Percentiles rank a stretch among this genome's conserved stretches.
Conservation (phyloP, 208 protist species). For the Trypanosomatidae sp. region DNA sequence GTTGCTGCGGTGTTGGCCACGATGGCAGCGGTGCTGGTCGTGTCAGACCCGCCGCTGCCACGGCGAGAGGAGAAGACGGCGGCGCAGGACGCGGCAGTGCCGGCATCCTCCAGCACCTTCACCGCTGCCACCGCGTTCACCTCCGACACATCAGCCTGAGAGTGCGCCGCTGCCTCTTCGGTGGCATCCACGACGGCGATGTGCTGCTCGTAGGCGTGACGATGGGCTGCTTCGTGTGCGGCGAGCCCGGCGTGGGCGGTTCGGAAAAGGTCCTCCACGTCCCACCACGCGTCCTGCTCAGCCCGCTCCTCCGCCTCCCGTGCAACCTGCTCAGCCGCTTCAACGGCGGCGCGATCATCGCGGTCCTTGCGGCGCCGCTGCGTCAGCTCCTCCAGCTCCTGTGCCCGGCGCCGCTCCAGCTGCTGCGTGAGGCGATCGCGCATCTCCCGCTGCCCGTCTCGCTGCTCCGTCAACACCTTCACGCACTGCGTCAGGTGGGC, state of each 20-base stretch:
- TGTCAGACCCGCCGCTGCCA: not conserved
- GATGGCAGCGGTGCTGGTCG: not conserved
- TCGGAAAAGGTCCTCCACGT: slow-evolving; percentile 32
- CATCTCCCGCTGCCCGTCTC: slow-evolving; percentile 65
- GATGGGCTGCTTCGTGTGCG: slow-evolving; percentile 25
- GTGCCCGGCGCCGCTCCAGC: slow-evolving; percentile 55
- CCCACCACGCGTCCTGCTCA: slow-evolving; percentile 41
- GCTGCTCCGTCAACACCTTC: slow-evolving; percentile 60
- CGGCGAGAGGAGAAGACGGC: no score
- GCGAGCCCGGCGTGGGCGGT: slow-evolving; percentile 17
- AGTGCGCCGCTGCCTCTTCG: slow-evolving; percentile 28
- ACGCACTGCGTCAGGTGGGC: slow-evolving; percentile 81
- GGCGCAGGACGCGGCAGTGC: no score
- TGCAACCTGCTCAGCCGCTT: slow-evolving; percentile 28
- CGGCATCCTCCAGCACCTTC: not conserved
- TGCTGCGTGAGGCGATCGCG: slow-evolving; percentile 73
- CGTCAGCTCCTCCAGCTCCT: slow-evolving; percentile 55
- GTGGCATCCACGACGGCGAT: slow-evolving; percentile 28
- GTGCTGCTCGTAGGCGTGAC: slow-evolving; percentile 49
- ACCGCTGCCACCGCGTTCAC: slow-evolving; percentile 5
- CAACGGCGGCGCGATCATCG: slow-evolving; percentile 29
- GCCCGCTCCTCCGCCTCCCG: slow-evolving; percentile 26
- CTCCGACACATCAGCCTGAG: no score
- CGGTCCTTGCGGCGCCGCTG: slow-evolving; percentile 45
- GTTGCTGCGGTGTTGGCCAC: slow-evolving; percentile 13